Conservation (phyloP, 441 rosid genomes). For the Pelargonium citronellum region DNA sequence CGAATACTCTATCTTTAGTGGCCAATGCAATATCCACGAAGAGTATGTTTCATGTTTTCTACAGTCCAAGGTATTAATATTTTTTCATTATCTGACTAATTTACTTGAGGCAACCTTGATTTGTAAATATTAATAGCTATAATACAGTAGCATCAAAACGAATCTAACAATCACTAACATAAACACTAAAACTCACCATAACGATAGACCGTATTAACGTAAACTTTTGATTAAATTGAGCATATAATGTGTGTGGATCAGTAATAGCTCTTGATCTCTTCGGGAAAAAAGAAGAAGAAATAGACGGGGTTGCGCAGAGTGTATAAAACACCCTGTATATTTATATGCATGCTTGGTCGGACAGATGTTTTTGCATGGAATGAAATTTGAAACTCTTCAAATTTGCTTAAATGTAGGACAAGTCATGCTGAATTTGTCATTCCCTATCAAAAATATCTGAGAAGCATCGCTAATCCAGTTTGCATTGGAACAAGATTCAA, state of each 20-base stretch:
- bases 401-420: slow-evolving; percentile 50
- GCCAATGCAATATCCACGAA: slow-evolving; percentile 65
- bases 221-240: too few species aligned
- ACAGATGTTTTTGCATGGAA: neutral
- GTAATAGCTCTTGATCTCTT: too few species aligned
- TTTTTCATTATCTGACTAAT: slow-evolving; percentile 3
- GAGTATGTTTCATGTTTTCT: slow-evolving; percentile 62
- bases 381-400: slow-evolving; percentile 8
- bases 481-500: slow-evolving; percentile 72
- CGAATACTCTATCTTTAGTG: slow-evolving; percentile 49
- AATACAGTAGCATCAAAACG: too few species aligned
- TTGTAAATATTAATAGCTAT: too few species aligned
- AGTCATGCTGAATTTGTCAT: slow-evolving; percentile 79
- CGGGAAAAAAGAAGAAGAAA: too few species aligned
- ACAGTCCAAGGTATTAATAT: slow-evolving; percentile 74
- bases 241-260: too few species aligned
- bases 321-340: too few species aligned
- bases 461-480: slow-evolving; percentile 48
- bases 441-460: slow-evolving; percentile 60
- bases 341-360: neutral
- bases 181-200: too few species aligned
- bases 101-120: neutral
- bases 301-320: too few species aligned
- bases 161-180: too few species aligned
- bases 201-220: too few species aligned